A percentile compares a stretch with the other conserved stretches of the same genome.
phyloP scores from a whole-genome alignment of 768 basidiomycete species.

The Chalciporus sphaerocephalus region DNA sequence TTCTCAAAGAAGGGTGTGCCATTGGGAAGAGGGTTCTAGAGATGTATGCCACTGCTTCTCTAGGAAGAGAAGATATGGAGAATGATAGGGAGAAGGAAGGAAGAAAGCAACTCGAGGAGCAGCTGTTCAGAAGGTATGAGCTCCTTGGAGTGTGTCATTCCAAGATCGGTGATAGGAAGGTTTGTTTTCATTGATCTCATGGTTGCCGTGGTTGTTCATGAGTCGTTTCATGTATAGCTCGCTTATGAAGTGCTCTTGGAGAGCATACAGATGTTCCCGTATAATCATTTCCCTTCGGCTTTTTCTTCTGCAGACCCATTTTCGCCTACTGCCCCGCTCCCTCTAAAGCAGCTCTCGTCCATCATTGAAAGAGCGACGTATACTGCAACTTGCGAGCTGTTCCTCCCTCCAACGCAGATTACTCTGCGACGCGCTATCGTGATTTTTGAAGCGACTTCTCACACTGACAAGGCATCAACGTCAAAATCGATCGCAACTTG shows the following conservation, averaged over 20 bases:
- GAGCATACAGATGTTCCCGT: constrained; percentile 54
- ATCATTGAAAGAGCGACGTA: constrained; percentile 67
- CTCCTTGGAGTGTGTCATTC: constrained; percentile 72
- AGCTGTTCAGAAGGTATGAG: constrained; percentile 74
- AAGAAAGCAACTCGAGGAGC: constrained; percentile 60
- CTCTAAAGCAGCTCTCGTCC: constrained; percentile 51
- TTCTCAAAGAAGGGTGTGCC: constrained; percentile 57
- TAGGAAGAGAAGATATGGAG: constrained; percentile 14
- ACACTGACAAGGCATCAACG: background rate
- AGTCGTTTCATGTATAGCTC: constrained; percentile 35
- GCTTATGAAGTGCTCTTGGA: constrained; percentile 55
- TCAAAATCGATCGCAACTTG: constrained; percentile 10
- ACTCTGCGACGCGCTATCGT: constrained; percentile 36
- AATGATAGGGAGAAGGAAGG: constrained; percentile 33
- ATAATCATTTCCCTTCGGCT: constrained; percentile 21
- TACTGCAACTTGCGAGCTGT: constrained; percentile 62
- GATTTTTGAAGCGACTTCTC: background rate
- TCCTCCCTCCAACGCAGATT: constrained; percentile 46
- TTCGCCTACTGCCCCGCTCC: constrained; percentile 32
- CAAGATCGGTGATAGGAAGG: constrained; percentile 76
- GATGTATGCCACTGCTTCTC: constrained; percentile 12
- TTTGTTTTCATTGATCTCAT: constrained; percentile 29
- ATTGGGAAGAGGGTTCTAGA: constrained; percentile 48
- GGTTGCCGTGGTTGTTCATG: background rate
- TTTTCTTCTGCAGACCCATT: constrained; percentile 33